Evolutionary conservation across 2,329 filamentous ascomycete species (phyloP), one percentile per base, ranked within the genome.

Genomic region (Aspergillus fischeri): DNA sequence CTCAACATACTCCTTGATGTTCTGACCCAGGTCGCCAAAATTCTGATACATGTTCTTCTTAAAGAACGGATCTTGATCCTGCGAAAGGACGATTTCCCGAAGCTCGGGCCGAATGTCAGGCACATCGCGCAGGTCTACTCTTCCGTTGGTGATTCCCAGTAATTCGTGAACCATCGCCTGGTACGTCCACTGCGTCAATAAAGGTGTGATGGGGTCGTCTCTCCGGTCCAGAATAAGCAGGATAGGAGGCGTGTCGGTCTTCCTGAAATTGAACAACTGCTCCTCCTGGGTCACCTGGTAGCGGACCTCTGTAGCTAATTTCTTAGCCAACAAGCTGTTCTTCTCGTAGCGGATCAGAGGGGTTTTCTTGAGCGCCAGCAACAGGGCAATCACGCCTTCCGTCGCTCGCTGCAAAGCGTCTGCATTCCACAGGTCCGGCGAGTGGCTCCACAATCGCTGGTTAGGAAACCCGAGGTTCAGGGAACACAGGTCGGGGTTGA

Each of bases 131-230:
- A 99, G 80, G 69, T 96, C 89, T 0, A 99, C 94, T 52, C 93
- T 85, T n/a, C 94, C 94, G 71, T 97, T 97, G 57, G 90, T 85
- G 63, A 99, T 96, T 4, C 94, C 94, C 11, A 99, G 81, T 1
- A 97, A 78, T 69, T 99, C 94, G 71, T 99, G 94, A 0, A 99
- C 94, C 92, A 99, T 99, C n/a, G 94, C 94, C 76, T 99, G 94
- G 70, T 99, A 99, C 27, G 94, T 99, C 94, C 94, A 99, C 72
- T 99, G 94, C 2, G 92, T 96, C 51, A 99, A 82, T 10, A 99
- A 79, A 0, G 94, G 94, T 3, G 94, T 99, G 52, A 97, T 89
- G 0, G 94, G 93, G 68, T 99, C 94, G 70, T 97, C 92, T 72
- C 94, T 85, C 45, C 94, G 86, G 75, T 99, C 94, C 29, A 99